Evolutionary conservation across 768 basidiomycete species (phyloP), one percentile per base, ranked within the genome.

Genomic region (Nidularia pulvinata): DNA sequence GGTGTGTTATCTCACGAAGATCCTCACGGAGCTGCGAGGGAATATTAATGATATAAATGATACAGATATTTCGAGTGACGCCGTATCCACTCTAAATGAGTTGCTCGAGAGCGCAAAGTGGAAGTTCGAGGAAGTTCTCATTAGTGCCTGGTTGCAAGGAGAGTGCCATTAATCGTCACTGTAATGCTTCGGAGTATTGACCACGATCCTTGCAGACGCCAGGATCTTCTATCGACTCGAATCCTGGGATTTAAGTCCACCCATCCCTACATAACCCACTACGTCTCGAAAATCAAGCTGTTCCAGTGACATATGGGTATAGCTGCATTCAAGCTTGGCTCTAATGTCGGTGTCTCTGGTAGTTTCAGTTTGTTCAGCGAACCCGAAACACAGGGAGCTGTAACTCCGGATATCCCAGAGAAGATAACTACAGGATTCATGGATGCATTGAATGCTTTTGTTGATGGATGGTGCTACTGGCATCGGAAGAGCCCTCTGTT

Each of bases 401-500:
- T 95, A 22, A 75, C 87, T 4, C 70, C 76, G 33, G 81, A 84
- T 3, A 91, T 91, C 56, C 73, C 85, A 30, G 60, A 76, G 9
- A 94, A 89, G 74, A 86, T 96, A 55, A 86, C 84, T 7, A 89
- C 85, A 62, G 83, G 93, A 1, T 97, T 96, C 70, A 65, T 95
- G 61, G 94, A 98, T 63, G 81, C 85, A 0, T 61, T 95, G 33
- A 94, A 95, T 65, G 86, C 86, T 13, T 86, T 96, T 61, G 71
- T 97, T 39, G 93, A 96, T 61, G 94, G 2, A 70, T 96, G 50
- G 85, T 93, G 16, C 82, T 84, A 44, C 78, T 96, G 16, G 91
- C 91, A 10, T 89, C 80, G 19, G 82, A 88, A 50, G 88, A 90
- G 57, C 80, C 81, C 14, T 80, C 81, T 19, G 69, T 82, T 32